Evolutionary conservation across 345 rosid genomes (phyloP), one percentile per base, ranked within the genome.

Genomic region (Gossypium rotundifolium): DNA sequence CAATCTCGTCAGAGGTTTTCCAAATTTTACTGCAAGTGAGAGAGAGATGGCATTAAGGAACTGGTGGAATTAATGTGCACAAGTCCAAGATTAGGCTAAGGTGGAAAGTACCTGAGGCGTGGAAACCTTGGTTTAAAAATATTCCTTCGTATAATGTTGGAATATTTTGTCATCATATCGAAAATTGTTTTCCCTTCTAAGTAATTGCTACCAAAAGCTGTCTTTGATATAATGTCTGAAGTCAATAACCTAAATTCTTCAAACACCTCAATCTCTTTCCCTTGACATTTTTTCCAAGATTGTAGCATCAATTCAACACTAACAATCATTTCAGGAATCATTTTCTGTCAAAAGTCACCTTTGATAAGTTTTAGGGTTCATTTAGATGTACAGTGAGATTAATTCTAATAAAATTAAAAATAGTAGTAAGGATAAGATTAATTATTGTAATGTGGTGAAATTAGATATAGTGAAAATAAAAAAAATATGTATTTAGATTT

Each of bases 201-300:
- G 14, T 84, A 84, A 65, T 81, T 84, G 65, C 88, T 84, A 45
- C 88, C 87, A 57, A 88, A 87, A 5, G 87, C 84, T 16, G 89
- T 84, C 75, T 84, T 80, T 9, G 88, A 83, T 67, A 86, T 86
- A 33, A 83, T 49, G 66, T 85, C 86, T 9, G 86, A 79, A 7
- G 88, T 86, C 44, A 88, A 74, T 9, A 83, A 1, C 66, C 62
- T 88, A 45, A 83, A 64, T 72, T 88, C 87, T 38, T 67, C 44
- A 58, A 29, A 69, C 13, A 79, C 84, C 14, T 86, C 87, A 11
- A 84, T 82, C 75, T 88, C 86, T 44, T 75, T 73, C 1, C 75
- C 78, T 10, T 75, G 79, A 18, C 63, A 60, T 2, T 65, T 44
- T 72, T 75, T 81, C 87, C 88, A 84, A 68, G 81, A 77, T 27